phyloP scores from a whole-genome alignment of 352 stramenopile genomes.

The Pythium brassicae region DNA sequence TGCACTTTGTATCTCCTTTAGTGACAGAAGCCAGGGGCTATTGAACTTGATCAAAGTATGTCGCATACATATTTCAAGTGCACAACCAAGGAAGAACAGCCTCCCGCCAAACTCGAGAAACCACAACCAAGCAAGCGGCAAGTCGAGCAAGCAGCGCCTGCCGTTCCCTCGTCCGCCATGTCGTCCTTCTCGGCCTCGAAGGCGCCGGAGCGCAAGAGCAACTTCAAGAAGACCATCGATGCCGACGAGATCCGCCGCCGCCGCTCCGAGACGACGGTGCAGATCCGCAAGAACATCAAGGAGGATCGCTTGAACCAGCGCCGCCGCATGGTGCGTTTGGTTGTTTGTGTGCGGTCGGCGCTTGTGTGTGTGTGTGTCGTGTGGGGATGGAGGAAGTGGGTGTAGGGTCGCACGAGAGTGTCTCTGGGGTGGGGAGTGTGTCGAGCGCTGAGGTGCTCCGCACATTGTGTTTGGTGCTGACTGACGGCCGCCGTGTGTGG shows the following conservation, averaged over 20 bases:
- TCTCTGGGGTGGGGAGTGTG: too few relatives aligned
- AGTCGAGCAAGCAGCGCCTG: neutral
- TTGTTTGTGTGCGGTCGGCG: neutral
- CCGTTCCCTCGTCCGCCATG: conserved; percentile 23
- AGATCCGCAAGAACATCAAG: conserved; percentile 86
- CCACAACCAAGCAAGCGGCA: too few relatives aligned
- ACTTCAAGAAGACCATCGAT: conserved; percentile 89
- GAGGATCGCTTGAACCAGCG: conserved; percentile 85
- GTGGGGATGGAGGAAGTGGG: too few relatives aligned
- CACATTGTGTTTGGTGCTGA: too few relatives aligned
- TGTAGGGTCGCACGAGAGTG: too few relatives aligned
- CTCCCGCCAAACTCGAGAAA: neutral
- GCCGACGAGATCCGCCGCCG: conserved; percentile 63
- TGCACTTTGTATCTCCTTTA: too few relatives aligned
- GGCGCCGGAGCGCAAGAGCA: conserved; percentile 74
- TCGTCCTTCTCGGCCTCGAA: conserved; percentile 70
- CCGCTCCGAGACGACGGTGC: conserved; percentile 76
- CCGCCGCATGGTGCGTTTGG: conserved; percentile 52
- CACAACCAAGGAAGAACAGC: too few relatives aligned
- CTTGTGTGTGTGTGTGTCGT: too few relatives aligned
- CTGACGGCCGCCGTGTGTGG: neutral
- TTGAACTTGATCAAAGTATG: too few relatives aligned
- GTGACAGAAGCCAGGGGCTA: too few relatives aligned
- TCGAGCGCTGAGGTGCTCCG: too few relatives aligned
- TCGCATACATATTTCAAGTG: too few relatives aligned